Evolutionary conservation across 257 asterid genomes (phyloP).

Genomic region (Solanum bulbocastanum): DNA sequence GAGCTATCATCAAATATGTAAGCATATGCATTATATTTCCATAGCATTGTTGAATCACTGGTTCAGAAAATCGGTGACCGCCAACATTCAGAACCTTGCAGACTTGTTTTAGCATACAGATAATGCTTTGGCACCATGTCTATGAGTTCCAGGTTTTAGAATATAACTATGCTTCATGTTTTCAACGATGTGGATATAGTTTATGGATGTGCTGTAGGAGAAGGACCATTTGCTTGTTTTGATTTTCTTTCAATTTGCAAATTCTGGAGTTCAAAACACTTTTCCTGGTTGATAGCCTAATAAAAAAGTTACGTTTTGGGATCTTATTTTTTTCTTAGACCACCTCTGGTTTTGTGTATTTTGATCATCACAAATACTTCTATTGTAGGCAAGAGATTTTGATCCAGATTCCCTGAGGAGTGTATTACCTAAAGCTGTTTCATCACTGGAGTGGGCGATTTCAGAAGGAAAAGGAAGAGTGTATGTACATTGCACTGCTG

Average conservation of each 20-base stretch:
- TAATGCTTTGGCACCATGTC: background rate
- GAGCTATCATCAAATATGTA: background rate
- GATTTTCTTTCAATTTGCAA: background rate
- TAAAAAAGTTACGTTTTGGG: background rate
- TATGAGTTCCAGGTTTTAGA: background rate
- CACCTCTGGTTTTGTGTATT: background rate
- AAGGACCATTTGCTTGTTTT: background rate
- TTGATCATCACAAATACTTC: background rate
- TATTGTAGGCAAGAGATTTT: slow-evolving; percentile 72
- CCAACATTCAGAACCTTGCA: background rate
- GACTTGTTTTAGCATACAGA: background rate
- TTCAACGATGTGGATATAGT: background rate
- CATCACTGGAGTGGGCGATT: slow-evolving; percentile 64
- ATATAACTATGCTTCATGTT: background rate
- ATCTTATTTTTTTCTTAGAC: background rate
- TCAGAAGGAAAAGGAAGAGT: slow-evolving; percentile 74
- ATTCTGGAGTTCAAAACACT: background rate
- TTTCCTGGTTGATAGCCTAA: background rate
- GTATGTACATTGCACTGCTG: slow-evolving; percentile 92
- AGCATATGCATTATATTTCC: background rate
- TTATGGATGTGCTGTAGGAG: background rate
- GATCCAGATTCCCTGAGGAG: slow-evolving; percentile 89
- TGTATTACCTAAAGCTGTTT: slow-evolving; percentile 68
- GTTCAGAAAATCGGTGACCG: background rate
- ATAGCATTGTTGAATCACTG: background rate